Evolutionary conservation across 1,284 basidiomycete species (phyloP).

Genomic region (Vanrija pseudolonga): DNA sequence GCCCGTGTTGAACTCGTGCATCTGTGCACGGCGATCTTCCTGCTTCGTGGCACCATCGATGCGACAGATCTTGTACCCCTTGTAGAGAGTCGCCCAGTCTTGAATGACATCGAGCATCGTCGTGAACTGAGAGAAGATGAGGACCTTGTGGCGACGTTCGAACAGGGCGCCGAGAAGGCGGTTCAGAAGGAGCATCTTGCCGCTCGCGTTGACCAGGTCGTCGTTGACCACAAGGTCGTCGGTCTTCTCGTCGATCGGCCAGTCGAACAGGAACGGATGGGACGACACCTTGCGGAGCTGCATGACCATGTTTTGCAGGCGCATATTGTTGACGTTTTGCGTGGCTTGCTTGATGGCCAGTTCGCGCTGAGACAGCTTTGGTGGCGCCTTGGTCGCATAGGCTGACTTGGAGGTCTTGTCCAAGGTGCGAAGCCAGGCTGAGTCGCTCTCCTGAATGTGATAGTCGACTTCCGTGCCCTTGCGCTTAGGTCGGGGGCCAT

Average conservation of each 20-base stretch:
- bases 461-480: constrained; percentile 34
- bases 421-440: constrained; percentile 64
- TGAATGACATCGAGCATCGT: constrained; percentile 92
- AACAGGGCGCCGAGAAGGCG: constrained; percentile 83
- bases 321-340: constrained; percentile 82
- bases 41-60: constrained; percentile 84
- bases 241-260: constrained; percentile 68
- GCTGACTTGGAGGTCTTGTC: constrained; percentile 48
- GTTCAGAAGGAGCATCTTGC: constrained; percentile 95
- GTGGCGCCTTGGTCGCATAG: constrained; percentile 29
- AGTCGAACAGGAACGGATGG: constrained; percentile 89
- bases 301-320: constrained; percentile 90
- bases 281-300: constrained; percentile 82
- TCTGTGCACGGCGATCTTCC: constrained; percentile 74
- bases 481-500: constrained; percentile 16
- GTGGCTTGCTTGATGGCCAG: background rate
- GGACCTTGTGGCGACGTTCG: constrained; percentile 75
- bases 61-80: constrained; percentile 75
- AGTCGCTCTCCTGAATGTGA: constrained; percentile 61
- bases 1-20: constrained; percentile 78
- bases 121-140: constrained; percentile 91
- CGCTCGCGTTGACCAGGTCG: constrained; percentile 76
- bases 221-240: constrained; percentile 63
- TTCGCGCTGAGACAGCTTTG: too few relatives aligned
- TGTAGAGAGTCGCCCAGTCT: constrained; percentile 81